Evolutionary conservation across 139 green algal genomes (phyloP).

Genomic region (Parachlorella kessleri): DNA sequence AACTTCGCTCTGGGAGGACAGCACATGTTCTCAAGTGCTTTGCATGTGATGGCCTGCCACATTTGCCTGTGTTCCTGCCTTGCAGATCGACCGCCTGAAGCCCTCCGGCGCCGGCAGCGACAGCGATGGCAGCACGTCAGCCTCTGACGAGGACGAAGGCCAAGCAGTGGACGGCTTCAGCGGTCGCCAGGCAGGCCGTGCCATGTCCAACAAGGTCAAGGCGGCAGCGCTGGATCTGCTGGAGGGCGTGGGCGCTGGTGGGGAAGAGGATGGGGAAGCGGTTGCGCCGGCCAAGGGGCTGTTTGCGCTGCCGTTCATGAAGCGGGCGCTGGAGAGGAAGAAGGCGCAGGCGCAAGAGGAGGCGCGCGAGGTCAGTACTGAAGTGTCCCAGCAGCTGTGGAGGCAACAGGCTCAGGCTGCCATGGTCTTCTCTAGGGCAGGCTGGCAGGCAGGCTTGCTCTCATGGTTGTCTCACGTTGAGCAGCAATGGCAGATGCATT

Average conservation of each 20-base stretch:
- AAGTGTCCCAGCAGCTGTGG: no score
- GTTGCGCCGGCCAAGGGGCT: constrained; percentile 70
- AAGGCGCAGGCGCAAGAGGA: constrained; percentile 32
- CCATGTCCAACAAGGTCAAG: constrained; percentile 37
- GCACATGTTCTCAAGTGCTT: no score
- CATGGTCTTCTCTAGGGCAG: no score
- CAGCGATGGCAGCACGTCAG: constrained; percentile 41
- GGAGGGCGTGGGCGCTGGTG: constrained; percentile 32
- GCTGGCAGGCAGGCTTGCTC: no score
- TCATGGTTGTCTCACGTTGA: no score
- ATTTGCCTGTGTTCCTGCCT: no score
- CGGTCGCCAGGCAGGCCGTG: neutral
- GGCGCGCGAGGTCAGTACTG: constrained; percentile 36
- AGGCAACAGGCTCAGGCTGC: no score
- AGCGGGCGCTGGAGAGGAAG: constrained; percentile 67
- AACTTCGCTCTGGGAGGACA: no score
- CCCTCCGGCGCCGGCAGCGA: constrained; percentile 3
- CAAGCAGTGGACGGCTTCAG: constrained; percentile 11
- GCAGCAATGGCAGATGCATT: no score
- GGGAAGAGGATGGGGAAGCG: constrained; percentile 8
- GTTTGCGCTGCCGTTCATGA: constrained; percentile 95
- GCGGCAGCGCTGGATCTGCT: constrained; percentile 70
- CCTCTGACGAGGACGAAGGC: constrained; percentile 35
- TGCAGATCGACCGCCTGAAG: constrained; percentile 32
- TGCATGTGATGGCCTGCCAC: no score